These are phyloP conservation scores for Aristolochia californica DNA, from an alignment of 164 flowering plant genomes.

Conservation along the genomic window DNA sequence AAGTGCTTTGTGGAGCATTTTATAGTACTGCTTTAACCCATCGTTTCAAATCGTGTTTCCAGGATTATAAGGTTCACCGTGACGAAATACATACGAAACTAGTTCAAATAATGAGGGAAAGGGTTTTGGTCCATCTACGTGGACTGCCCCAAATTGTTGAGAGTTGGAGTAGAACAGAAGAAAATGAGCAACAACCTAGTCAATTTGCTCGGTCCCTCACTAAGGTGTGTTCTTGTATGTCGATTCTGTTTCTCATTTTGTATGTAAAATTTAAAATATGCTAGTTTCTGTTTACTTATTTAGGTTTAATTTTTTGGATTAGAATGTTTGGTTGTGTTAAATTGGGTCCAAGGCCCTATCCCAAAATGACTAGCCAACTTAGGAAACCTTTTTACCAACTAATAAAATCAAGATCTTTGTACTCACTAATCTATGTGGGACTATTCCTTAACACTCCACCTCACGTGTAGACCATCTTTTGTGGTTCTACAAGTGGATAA, in stretches of 20 bases:
- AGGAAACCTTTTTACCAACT: no score
- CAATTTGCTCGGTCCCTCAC: slow-evolving; percentile 84
- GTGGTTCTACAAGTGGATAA: no score
- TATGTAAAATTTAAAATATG: neutral
- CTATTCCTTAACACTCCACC: no score
- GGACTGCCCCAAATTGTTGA: slow-evolving; percentile 84
- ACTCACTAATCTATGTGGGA: no score
- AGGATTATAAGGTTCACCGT: slow-evolving; percentile 89
- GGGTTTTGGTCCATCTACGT: slow-evolving; percentile 77
- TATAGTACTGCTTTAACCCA: neutral
- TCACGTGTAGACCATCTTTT: no score
- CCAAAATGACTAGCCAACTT: no score
- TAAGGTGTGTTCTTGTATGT: slow-evolving; percentile 38
- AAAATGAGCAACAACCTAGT: slow-evolving; percentile 79
- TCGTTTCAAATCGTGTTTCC: neutral
- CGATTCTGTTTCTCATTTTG: neutral
- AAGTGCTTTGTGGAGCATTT: no score
- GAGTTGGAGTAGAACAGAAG: slow-evolving; percentile 80
- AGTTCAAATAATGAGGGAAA: slow-evolving; percentile 97
- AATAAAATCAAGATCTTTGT: no score
- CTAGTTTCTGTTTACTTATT: neutral
- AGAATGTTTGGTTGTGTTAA: neutral
- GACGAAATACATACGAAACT: slow-evolving; percentile 95
- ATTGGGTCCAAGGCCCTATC: no score
- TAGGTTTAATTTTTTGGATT: neutral